A percentile compares a stretch with the other conserved stretches of the same genome.
Conservation (phyloP, 2,329 filamentous ascomycete species). For the Knoxdaviesia capensis region DNA sequence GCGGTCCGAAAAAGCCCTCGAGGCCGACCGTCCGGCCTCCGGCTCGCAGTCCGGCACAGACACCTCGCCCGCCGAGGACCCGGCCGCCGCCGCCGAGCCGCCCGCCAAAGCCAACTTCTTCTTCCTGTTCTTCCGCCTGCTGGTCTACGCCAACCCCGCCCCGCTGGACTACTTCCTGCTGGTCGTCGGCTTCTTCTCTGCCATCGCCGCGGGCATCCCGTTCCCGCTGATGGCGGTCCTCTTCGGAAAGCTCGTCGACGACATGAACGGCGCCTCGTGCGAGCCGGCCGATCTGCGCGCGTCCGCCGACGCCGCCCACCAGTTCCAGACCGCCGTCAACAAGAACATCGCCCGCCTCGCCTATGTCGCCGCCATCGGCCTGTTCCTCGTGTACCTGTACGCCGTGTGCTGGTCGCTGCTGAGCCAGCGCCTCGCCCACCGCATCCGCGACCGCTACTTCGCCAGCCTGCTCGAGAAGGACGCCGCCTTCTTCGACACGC, state of each 20-base stretch:
- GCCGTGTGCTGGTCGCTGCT: conserved; percentile 43
- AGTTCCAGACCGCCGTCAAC: conserved; percentile 24
- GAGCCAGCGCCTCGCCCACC: conserved; percentile 41
- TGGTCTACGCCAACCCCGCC: conserved; percentile 23
- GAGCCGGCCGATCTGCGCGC: conserved; percentile 8
- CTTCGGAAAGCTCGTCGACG: conserved; percentile 42
- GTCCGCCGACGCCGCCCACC: conserved; percentile 7
- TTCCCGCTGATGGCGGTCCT: conserved; percentile 44
- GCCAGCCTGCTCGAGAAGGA: conserved; percentile 38
- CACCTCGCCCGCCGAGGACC: background rate
- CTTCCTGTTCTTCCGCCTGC: conserved; percentile 21
- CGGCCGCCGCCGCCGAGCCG: background rate
- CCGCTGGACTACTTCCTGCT: conserved; percentile 22
- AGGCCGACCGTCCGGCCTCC: background rate
- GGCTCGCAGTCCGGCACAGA: background rate
- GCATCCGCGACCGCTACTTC: conserved; percentile 41
- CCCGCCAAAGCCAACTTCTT: conserved; percentile 5
- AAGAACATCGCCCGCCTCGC: conserved; percentile 39
- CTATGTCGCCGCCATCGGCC: conserved; percentile 42
- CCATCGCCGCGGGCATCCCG: conserved; percentile 38
- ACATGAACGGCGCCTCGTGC: conserved; percentile 38
- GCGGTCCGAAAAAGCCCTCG: too few relatives aligned
- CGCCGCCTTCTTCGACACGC: conserved; percentile 40
- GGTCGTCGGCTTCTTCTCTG: conserved; percentile 18
- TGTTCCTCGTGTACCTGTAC: conserved; percentile 43